Evolutionary conservation across 345 rosid species (phyloP).

Genomic region (Melaleuca alternifolia): DNA sequence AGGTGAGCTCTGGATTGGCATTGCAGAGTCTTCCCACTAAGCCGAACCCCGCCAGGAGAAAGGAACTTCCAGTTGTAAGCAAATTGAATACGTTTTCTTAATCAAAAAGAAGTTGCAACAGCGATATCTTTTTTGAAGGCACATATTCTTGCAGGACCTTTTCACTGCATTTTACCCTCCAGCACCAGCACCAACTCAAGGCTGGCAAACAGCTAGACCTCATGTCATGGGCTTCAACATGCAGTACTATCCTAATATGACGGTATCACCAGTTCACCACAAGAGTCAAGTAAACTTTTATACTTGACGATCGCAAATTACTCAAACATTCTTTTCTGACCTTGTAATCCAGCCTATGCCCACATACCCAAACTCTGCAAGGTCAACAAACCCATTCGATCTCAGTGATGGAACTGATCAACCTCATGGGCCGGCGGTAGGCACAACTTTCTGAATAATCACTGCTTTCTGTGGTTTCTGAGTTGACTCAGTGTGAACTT

Average conservation of each 20-base stretch:
- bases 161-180: slow-evolving; percentile 43
- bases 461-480: neutral
- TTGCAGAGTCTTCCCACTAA: slow-evolving; percentile 19
- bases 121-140: neutral
- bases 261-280: slow-evolving; percentile 2
- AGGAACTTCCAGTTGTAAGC: slow-evolving; percentile 63
- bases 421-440: slow-evolving; percentile 28
- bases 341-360: slow-evolving; percentile 26
- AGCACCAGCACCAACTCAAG: slow-evolving; percentile 21
- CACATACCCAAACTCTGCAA: slow-evolving; percentile 20
- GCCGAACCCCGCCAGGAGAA: slow-evolving; percentile 29
- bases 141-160: slow-evolving; percentile 44
- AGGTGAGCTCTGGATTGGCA: slow-evolving; percentile 8
- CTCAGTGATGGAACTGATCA: slow-evolving; percentile 19
- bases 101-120: neutral
- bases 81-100: neutral
- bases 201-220: slow-evolving; percentile 34
- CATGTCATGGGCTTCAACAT: slow-evolving; percentile 36
- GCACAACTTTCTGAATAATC: neutral
- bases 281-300: neutral
- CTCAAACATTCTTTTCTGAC: neutral
- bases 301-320: neutral
- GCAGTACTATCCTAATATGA: slow-evolving; percentile 37
- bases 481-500: rapidly evolving
- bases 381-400: slow-evolving; percentile 66